Evolutionary conservation across 164 flowering plant species (phyloP), one percentile per base, ranked within the genome.

Genomic region (Saururus chinensis): DNA sequence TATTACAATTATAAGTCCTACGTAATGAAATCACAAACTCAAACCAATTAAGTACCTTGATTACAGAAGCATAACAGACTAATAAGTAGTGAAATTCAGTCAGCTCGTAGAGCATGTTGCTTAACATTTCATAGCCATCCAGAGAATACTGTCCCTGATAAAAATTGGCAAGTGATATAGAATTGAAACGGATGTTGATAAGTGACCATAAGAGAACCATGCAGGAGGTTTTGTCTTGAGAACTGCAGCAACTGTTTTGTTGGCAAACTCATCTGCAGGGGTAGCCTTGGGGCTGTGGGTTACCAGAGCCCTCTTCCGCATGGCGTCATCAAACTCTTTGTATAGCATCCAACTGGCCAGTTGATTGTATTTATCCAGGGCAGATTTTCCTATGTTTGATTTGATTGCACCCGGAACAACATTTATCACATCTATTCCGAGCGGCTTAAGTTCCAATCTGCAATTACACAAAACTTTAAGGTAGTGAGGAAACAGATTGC

Each of bases 291-390:
- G 7, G 22, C 72, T 68, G 42, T 90, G 97, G 13, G 95, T 90
- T 9, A 71, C 21, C 56, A 53, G 6, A 23, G 85, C 84, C 65
- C 99, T 79, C 4, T 56, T 79, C 3, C 78, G 70, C 25, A 90
- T 88, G 11, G 74, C 77, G 51, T 68, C 75, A 52, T 80, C 84
- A 69, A 78, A 93, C 30, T 75, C 78, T 66, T 88, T 84, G 76
- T 76, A 93, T 40, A 90, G 58, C 66, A 84, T 90, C 92, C 86
- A 85, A 67, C 88, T 89, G 0, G 97, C 96, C 84, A 90, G 72
- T 65, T 23, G 61, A 58, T 51, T 73, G 72, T 85, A 88, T 74
- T 19, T 73, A 21, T 79, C 73, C 1, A 74, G 11, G 0, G 88
- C 86, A 55, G 83, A 49, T 35, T 76, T 73, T 59, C 77, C 91